Conservation (phyloP, 768 basidiomycete genomes). For the Fistulinella prunicolor region DNA sequence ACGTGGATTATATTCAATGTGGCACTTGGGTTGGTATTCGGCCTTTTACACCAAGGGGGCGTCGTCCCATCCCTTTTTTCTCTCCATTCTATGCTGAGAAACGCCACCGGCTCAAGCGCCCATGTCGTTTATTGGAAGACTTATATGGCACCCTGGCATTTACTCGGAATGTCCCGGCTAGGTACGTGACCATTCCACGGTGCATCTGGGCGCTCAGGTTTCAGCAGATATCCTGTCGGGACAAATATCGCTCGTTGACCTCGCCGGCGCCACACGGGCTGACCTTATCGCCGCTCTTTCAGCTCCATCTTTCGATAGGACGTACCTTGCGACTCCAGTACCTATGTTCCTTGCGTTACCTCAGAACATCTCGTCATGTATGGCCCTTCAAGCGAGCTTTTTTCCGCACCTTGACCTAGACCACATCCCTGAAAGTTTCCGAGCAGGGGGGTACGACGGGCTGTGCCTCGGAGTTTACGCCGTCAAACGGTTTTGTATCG, state of each 20-base stretch:
- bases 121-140: slow-evolving; percentile 39
- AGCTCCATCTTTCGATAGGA: slow-evolving; percentile 3
- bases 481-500: slow-evolving; percentile 14
- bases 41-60: slow-evolving; percentile 40
- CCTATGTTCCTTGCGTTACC: slow-evolving; percentile 25
- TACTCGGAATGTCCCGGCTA: slow-evolving; percentile 28
- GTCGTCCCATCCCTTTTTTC: slow-evolving; percentile 38
- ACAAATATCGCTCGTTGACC: slow-evolving; percentile 25
- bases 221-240: slow-evolving; percentile 24
- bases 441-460: slow-evolving; percentile 28
- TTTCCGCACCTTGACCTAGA: slow-evolving; percentile 40
- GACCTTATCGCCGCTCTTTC: slow-evolving; percentile 18
- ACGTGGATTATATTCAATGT: slow-evolving; percentile 31
- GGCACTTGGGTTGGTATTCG: slow-evolving; percentile 32
- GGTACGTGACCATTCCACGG: slow-evolving; percentile 14
- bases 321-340: slow-evolving; percentile 33
- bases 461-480: slow-evolving; percentile 34
- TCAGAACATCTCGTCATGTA: slow-evolving; percentile 18
- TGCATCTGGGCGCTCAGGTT: background rate
- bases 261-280: slow-evolving; percentile 26
- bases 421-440: slow-evolving; percentile 32
- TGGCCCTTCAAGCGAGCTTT: slow-evolving; percentile 22
- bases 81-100: slow-evolving; percentile 26
- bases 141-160: slow-evolving; percentile 38
- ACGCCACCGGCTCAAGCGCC: slow-evolving; percentile 4